phyloP scores from a whole-genome alignment of 2,329 filamentous ascomycete species.

The Cercospora canescens region DNA sequence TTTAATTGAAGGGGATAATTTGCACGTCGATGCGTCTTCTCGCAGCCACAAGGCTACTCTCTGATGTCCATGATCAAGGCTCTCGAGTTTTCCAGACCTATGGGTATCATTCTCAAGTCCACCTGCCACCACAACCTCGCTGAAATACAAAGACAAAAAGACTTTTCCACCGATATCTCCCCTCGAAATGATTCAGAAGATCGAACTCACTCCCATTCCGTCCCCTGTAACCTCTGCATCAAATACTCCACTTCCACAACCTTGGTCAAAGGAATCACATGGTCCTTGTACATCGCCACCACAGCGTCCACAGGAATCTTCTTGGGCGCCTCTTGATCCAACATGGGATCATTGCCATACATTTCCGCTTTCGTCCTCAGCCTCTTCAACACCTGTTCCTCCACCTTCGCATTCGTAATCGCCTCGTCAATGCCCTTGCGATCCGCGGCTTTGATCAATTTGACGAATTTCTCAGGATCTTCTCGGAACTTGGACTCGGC shows the following conservation, averaged over 20 bases:
- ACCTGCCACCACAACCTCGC: background rate
- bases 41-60: background rate
- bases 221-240: conserved; percentile 78
- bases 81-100: background rate
- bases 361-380: conserved; percentile 86
- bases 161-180: background rate
- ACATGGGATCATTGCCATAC: conserved; percentile 85
- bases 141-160: background rate
- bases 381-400: conserved; percentile 86
- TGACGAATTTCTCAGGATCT: conserved; percentile 77
- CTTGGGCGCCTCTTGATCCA: conserved; percentile 50
- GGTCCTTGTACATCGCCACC: conserved; percentile 83
- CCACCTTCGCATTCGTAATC: conserved; percentile 86
- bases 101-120: background rate
- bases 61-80: background rate
- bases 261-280: conserved; percentile 97
- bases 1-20: background rate
- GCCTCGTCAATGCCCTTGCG: conserved; percentile 79
- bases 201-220: conserved; percentile 46
- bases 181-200: background rate
- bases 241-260: conserved; percentile 97
- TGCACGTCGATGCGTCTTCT: background rate
- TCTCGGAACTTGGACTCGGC: conserved; percentile 92
- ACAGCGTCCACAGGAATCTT: conserved; percentile 95
- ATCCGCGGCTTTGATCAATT: conserved; percentile 78